Evolutionary conservation across 2,329 filamentous ascomycete genomes (phyloP), one percentile per base, ranked within the genome.

Genomic region (Penicillium glabrum): DNA sequence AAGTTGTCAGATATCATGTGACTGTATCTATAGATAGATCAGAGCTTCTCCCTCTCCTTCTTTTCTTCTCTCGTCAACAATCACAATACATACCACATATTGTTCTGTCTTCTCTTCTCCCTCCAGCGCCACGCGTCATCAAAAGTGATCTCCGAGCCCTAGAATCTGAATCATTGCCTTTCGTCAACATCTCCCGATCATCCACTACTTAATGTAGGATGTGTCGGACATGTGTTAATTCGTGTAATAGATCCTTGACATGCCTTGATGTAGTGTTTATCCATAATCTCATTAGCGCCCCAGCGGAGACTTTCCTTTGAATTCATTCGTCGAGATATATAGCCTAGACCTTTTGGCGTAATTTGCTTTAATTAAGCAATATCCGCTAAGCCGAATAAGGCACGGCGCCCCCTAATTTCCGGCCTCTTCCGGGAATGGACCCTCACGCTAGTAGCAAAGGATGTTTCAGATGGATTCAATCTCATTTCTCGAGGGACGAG

Each of bases 401-500:
- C 39, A 33, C 29, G 48, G 47, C 43, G 49, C 46, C 2, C 19
- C 16, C 51, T 53, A 10, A 2, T 53, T 64, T 60, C 54, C 51
- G 58, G 61, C 50, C 33, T 50, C 53, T 53, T 49, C 62, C 58
- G 58, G 54, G 50, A 31, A 33, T 54, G 50, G 16, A 19, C 21
- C 53, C 53, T 57, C 50, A 44, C 19, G n/a, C 23, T 14, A 23
- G 41, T 51, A 52, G 29, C 47, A 51, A 62, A 60, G 61, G 54
- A 52, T 35, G 68, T 71, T 70, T 71, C 68, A 69, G 31, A 54
- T 63, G 35, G 46, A 55, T 49, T 23, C 19, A 55, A 61, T 59
- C 57, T 67, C 64, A 67, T 67, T 65, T 65, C 61, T 57, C 29
- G 9, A 27, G 26, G 51, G 53, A 52, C 48, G 37, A 24, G 33